Evolutionary conservation across 1,284 basidiomycete species (phyloP), one percentile per base, ranked within the genome.

Genomic region (Malassezia sp.): DNA sequence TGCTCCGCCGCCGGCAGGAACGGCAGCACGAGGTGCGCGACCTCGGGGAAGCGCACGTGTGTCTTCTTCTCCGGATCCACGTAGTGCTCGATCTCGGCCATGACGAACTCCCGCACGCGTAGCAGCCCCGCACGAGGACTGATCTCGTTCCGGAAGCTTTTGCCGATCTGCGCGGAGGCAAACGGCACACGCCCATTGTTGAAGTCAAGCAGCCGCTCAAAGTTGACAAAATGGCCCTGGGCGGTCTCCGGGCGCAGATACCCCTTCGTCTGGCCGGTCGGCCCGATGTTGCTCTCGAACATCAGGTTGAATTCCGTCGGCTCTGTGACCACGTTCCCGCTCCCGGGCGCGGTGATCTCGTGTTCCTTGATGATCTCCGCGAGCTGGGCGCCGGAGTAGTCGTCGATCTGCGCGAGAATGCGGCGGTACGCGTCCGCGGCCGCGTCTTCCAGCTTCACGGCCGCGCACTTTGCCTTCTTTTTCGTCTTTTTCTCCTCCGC

Each of bases 71-170:
- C 77, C 6, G 91, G 93, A 75, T 97, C 91, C 60, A 97, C 91
- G 63, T 77, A 99, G 75, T 99, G 91, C 74, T 99, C 93, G 71
- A 99, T 95, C 75, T 97, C 93, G 44, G 89, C 93, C 91, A 99
- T 95, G 28, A 86, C 93, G 75, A 97, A 99, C 72, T 99, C 93
- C 57, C 91, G 84, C 32, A 97, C 93, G 57, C 93, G 88, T 41
- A 99, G 78, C 37, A 99, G 78, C 50, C 91, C 93, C 43, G 90
- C 87, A 48, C 87, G 83, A 21, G 93, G 93, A 5, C 88, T 90
- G 65, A 99, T 97, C 72, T 97, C 93, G 72, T 99, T 99, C 53
- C 93, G 80, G 80, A 97, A 99, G 24, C 85, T 82, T 57, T 85
- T 82, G 45, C 93, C 93, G 60, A 99, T 87, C 73, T 95, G 89